Conservation (phyloP, 2,329 filamentous ascomycete species). For the Fusarium abutilonis region DNA sequence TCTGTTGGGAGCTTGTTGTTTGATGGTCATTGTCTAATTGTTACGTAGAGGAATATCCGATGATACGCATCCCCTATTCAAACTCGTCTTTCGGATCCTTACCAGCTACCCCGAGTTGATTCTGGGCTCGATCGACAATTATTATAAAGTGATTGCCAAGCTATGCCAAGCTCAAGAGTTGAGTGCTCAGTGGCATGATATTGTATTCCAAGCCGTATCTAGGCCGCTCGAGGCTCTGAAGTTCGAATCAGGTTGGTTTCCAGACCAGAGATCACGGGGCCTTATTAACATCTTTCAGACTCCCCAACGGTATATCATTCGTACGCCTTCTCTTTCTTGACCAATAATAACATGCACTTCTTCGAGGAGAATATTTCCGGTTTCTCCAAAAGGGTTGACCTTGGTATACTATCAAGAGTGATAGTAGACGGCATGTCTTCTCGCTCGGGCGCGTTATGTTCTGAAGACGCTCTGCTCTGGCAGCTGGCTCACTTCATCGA, state of each 20-base stretch:
- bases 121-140: slow-evolving; percentile 45
- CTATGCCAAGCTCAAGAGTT: slow-evolving; percentile 47
- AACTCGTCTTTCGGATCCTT: slow-evolving; percentile 49
- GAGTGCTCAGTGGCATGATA: slow-evolving; percentile 28
- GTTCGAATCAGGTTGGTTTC: slow-evolving; percentile 34
- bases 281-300: slow-evolving; percentile 17
- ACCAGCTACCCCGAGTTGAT: slow-evolving; percentile 38
- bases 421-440: slow-evolving; percentile 53
- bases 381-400: slow-evolving; percentile 53
- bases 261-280: too few relatives aligned
- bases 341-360: slow-evolving; percentile 49
- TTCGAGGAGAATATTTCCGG: slow-evolving; percentile 54
- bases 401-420: slow-evolving; percentile 54
- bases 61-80: slow-evolving; percentile 49
- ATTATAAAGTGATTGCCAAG: slow-evolving; percentile 55
- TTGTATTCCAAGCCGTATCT: slow-evolving; percentile 46
- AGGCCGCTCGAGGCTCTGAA: slow-evolving; percentile 42
- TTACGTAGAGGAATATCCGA: slow-evolving; percentile 26
- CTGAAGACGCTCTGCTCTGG: slow-evolving; percentile 64
- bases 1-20: not conserved
- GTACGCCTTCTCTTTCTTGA: slow-evolving; percentile 42
- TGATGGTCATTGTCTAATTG: slow-evolving; percentile 25
- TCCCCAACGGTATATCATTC: slow-evolving; percentile 34
- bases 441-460: slow-evolving; percentile 36
- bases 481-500: slow-evolving; percentile 74